Evolutionary conservation across 2,329 filamentous ascomycete genomes (phyloP).

Genomic region (Colletotrichum liaoningense): DNA sequence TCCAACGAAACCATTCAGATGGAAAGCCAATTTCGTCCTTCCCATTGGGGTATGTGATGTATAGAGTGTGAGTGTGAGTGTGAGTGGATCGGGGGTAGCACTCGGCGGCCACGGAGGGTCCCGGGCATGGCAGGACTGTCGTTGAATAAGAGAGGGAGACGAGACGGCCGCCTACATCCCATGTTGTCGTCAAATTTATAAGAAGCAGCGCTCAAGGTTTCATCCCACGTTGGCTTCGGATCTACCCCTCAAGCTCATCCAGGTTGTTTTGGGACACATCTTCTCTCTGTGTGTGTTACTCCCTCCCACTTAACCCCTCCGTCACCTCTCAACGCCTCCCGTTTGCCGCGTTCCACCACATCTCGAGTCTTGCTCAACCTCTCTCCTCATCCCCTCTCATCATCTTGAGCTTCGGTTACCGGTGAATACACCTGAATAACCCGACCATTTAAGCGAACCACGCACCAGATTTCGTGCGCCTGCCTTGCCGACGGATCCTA

Average conservation of each 20-base stretch:
- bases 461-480: background rate
- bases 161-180: constrained; percentile 19
- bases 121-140: background rate
- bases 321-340: background rate
- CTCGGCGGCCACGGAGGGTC: constrained; percentile 23
- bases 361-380: background rate
- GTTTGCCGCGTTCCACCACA: constrained; percentile 22
- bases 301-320: background rate
- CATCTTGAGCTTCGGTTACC: background rate
- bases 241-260: background rate
- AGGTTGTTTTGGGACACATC: background rate
- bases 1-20: background rate
- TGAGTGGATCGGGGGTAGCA: constrained; percentile 32
- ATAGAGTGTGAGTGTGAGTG: constrained; percentile 22
- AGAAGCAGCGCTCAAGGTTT: background rate
- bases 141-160: background rate
- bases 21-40: background rate
- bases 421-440: background rate
- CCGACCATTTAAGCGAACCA: background rate
- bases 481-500: background rate
- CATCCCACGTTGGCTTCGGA: background rate
- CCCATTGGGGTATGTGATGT: background rate
- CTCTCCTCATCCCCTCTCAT: background rate
- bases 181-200: constrained; percentile 8
- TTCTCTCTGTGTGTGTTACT: background rate